Conservation (phyloP, 805 yeast species). For the Sugiyamaella chiloensis region DNA sequence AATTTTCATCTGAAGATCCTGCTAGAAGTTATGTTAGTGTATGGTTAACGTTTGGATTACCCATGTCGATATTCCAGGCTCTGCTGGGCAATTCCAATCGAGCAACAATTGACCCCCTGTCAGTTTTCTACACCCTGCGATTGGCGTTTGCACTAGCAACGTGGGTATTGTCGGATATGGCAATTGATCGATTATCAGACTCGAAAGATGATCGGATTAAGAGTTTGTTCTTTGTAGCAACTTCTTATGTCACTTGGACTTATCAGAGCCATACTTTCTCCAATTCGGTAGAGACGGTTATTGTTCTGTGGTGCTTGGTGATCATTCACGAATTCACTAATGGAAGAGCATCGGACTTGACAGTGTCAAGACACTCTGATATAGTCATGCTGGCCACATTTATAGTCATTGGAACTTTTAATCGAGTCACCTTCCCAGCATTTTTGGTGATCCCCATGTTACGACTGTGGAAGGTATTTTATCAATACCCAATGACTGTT, state of each 20-base stretch:
- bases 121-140: conserved; percentile 53
- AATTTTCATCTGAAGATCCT: conserved; percentile 54
- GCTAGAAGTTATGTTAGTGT: conserved; percentile 72
- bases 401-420: conserved; percentile 69
- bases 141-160: conserved; percentile 42
- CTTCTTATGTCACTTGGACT: conserved; percentile 69
- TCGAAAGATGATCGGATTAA: conserved; percentile 47
- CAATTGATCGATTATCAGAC: conserved; percentile 46
- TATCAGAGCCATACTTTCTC: conserved; percentile 87
- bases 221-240: conserved; percentile 41
- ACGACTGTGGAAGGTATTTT: conserved; percentile 44
- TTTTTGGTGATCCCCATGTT: conserved; percentile 66
- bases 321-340: conserved; percentile 42
- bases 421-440: conserved; percentile 77
- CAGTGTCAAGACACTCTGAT: conserved; percentile 31
- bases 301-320: conserved; percentile 50
- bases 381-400: conserved; percentile 48
- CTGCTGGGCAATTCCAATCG: conserved; percentile 24
- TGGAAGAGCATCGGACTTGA: conserved; percentile 21
- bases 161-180: conserved; percentile 39
- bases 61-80: conserved; percentile 46
- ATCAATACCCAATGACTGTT: conserved; percentile 35
- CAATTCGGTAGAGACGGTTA: conserved; percentile 66
- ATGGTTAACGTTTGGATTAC: conserved; percentile 61
- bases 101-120: conserved; percentile 41